Evolutionary conservation across 1,139 yeast species (phyloP).

Genomic region (Entelexis paramagnoliae): DNA sequence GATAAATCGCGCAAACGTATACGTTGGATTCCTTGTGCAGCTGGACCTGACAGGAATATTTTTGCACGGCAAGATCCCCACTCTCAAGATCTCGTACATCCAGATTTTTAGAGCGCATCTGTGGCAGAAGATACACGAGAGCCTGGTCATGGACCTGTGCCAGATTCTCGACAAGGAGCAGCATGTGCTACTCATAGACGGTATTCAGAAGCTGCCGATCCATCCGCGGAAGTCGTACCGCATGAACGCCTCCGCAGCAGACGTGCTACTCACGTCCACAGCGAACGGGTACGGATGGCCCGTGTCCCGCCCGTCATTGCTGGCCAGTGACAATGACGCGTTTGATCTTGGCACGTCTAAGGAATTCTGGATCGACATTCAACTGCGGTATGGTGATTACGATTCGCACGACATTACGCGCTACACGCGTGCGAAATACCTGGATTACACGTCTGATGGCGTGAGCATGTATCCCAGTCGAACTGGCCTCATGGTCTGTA

Average conservation of each 20-base stretch:
- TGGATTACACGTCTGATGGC: conserved; percentile 86
- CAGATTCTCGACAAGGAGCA: conserved; percentile 85
- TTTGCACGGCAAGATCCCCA: conserved; percentile 95
- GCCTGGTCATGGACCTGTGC: conserved; percentile 84
- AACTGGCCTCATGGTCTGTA: conserved; percentile 80
- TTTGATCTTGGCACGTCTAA: conserved; percentile 43
- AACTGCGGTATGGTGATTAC: conserved; percentile 89
- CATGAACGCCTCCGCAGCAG: conserved; percentile 95
- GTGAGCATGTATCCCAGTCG: conserved; percentile 84
- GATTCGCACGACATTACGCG: conserved; percentile 95
- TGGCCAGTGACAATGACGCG: conserved; percentile 34
- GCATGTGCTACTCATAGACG: conserved; percentile 71
- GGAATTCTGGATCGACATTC: conserved; percentile 93
- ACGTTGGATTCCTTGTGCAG: conserved; percentile 94
- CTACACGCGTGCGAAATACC: conserved; percentile 82
- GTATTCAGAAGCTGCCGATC: conserved; percentile 81
- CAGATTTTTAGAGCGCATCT: conserved; percentile 96
- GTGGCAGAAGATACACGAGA: conserved; percentile 98
- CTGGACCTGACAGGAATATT: conserved; percentile 93
- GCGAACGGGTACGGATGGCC: conserved; percentile 44
- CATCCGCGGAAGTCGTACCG: conserved; percentile 96
- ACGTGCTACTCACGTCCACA: conserved; percentile 63
- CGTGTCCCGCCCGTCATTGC: conserved; percentile 69
- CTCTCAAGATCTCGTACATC: conserved; percentile 85
- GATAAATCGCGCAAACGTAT: conserved; percentile 92